These are phyloP conservation scores for Melianthus villosus DNA, from an alignment of 441 rosid species.

Conservation along the genomic window DNA sequence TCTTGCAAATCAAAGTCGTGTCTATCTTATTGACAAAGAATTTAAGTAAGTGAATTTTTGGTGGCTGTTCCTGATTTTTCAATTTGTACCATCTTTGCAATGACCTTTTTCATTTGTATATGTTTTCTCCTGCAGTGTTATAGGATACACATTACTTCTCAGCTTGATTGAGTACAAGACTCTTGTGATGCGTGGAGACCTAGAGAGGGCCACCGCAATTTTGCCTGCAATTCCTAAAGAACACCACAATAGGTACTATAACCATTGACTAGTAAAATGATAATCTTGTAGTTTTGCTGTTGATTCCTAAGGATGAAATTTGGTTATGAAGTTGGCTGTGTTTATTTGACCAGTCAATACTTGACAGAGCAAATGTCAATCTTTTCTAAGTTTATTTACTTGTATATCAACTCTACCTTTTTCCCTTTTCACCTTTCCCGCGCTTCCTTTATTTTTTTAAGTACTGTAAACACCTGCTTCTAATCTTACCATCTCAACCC, in stretches of 20 bases:
- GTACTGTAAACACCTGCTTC: too few species aligned
- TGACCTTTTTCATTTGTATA: constrained; percentile 8
- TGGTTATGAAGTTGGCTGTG: too few species aligned
- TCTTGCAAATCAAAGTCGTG: constrained; percentile 93
- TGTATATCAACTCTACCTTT: too few species aligned
- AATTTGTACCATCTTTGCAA: background rate
- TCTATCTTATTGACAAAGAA: constrained; percentile 89
- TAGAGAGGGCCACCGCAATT: constrained; percentile 69
- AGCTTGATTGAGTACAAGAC: constrained; percentile 98
- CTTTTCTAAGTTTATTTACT: too few species aligned
- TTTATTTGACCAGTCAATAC: too few species aligned
- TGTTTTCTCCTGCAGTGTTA: constrained; percentile 38
- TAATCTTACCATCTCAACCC: too few species aligned
- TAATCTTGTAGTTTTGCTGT: too few species aligned
- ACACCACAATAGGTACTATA: constrained; percentile 88
- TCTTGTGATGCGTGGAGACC: constrained; percentile 96
- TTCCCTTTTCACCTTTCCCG: too few species aligned
- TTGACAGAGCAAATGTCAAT: too few species aligned
- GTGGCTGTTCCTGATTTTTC: background rate
- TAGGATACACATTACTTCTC: constrained; percentile 93
- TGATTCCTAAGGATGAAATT: too few species aligned
- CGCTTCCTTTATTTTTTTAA: too few species aligned
- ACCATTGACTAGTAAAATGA: too few species aligned
- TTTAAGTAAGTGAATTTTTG: constrained; percentile 55
- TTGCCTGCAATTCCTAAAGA: constrained; percentile 91